phyloP scores from a whole-genome alignment of 1,139 yeast genomes.

The Chernovozyma aurita region DNA sequence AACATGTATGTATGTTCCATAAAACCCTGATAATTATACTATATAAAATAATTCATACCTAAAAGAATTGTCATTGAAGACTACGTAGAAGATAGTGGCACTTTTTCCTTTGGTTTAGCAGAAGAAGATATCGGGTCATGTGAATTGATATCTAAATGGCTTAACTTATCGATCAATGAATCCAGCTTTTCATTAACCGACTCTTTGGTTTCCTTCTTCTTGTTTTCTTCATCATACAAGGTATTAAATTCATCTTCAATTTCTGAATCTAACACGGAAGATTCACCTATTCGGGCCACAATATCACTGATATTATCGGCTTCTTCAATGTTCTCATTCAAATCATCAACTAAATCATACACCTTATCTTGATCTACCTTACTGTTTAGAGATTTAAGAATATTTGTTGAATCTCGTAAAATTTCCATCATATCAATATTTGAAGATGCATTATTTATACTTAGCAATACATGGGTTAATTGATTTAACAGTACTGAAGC shows the following conservation, averaged over 20 bases:
- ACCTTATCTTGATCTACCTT: slow-evolving; percentile 26
- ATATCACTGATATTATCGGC: slow-evolving; percentile 32
- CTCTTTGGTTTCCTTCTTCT: not conserved
- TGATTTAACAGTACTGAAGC: slow-evolving; percentile 31
- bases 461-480: slow-evolving; percentile 32
- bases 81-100: no score
- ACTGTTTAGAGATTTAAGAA: slow-evolving; percentile 29
- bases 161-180: no score
- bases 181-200: no score
- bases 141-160: no score
- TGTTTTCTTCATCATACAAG: slow-evolving; percentile 2
- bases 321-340: slow-evolving; percentile 35
- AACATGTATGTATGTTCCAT: no score
- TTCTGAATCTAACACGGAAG: slow-evolving; percentile 11
- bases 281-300: slow-evolving; percentile 14
- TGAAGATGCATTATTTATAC: slow-evolving; percentile 45
- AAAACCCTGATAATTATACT: no score
- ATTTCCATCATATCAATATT: slow-evolving; percentile 37
- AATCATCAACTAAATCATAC: slow-evolving; percentile 32
- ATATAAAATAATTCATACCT: no score
- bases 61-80: no score
- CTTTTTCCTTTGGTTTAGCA: no score
- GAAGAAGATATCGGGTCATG: no score
- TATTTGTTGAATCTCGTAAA: slow-evolving; percentile 30
- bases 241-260: slow-evolving; percentile 4